These are phyloP conservation scores for Quercus tomentella DNA, from an alignment of 331 rosid species.

Conservation along the genomic window DNA sequence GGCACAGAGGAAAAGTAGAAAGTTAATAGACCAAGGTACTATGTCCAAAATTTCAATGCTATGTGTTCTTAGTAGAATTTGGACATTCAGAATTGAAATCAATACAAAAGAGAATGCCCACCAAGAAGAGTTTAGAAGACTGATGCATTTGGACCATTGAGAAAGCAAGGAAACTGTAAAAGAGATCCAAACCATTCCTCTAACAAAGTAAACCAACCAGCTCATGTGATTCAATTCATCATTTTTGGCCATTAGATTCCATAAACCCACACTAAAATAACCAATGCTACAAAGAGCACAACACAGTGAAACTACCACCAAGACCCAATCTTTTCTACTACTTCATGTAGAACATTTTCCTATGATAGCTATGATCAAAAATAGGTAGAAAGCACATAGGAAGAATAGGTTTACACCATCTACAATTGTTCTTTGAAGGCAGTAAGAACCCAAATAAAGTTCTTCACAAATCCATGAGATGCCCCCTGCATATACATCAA, in stretches of 20 bases:
- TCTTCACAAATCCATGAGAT: conserved; percentile 40
- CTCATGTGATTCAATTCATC: background rate
- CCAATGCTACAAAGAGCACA: conserved; percentile 40
- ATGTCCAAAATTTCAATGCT: conserved; percentile 31
- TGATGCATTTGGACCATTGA: conserved; percentile 42
- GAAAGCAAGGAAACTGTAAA: conserved; percentile 41
- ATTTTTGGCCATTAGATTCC: conserved; percentile 13
- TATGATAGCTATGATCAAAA: conserved; percentile 14
- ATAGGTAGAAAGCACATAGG: conserved; percentile 23
- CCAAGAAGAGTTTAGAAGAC: conserved; percentile 41
- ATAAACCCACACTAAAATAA: conserved; percentile 34
- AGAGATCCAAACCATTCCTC: conserved; percentile 39
- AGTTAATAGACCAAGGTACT: conserved; percentile 31
- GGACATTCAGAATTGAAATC: conserved; percentile 42
- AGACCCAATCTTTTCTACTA: conserved; percentile 20
- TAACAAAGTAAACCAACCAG: conserved; percentile 27
- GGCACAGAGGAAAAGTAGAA: conserved; percentile 51
- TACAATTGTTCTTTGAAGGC: conserved; percentile 39
- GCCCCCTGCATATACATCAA: conserved; percentile 25
- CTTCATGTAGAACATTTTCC: conserved; percentile 11
- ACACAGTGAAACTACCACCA: conserved; percentile 29
- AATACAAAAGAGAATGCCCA: conserved; percentile 44
- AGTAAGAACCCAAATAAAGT: conserved; percentile 34
- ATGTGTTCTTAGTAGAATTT: conserved; percentile 27
- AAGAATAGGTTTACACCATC: conserved; percentile 34